Evolutionary conservation across 768 basidiomycete species (phyloP).

Genomic region (Trametes gibbosa): DNA sequence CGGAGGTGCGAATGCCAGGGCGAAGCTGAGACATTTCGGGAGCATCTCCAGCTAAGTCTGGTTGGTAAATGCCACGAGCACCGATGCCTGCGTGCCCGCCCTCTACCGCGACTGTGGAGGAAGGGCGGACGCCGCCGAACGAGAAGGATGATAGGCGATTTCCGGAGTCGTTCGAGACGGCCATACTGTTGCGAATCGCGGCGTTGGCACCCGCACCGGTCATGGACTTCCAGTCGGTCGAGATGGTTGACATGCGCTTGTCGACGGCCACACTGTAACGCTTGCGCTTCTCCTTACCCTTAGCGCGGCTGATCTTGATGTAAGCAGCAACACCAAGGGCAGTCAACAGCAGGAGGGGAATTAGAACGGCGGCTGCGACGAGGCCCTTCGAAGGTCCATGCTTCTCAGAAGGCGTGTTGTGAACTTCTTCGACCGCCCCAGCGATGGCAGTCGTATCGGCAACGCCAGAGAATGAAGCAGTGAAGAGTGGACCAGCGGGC

Average conservation of each 20-base stretch:
- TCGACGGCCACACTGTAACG: slow-evolving; percentile 68
- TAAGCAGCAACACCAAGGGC: slow-evolving; percentile 43
- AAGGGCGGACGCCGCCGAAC: slow-evolving; percentile 52
- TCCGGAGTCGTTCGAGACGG: slow-evolving; percentile 37
- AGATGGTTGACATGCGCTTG: slow-evolving; percentile 82
- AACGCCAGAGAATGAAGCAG: slow-evolving; percentile 52
- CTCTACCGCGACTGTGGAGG: slow-evolving; percentile 43
- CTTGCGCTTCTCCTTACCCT: slow-evolving; percentile 48
- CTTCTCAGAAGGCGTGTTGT: slow-evolving; percentile 31
- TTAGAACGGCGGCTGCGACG: slow-evolving; percentile 61
- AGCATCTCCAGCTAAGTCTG: slow-evolving; percentile 12
- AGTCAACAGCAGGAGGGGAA: slow-evolving; percentile 61
- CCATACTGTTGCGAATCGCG: slow-evolving; percentile 70
- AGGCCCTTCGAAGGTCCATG: slow-evolving; percentile 46
- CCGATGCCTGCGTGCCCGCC: slow-evolving; percentile 44
- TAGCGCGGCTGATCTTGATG: slow-evolving; percentile 52
- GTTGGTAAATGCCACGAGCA: slow-evolving; percentile 24
- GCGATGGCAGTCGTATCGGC: slow-evolving; percentile 28
- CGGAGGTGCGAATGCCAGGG: slow-evolving; percentile 52
- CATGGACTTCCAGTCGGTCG: slow-evolving; percentile 73
- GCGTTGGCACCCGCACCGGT: slow-evolving; percentile 67
- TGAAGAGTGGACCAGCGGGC: slow-evolving; percentile 69
- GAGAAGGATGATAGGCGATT: slow-evolving; percentile 47
- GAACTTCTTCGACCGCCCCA: slow-evolving; percentile 39
- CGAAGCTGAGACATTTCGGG: slow-evolving; percentile 45